phyloP scores from a whole-genome alignment of 2,329 filamentous ascomycete genomes.

The Fusarium sp. region DNA sequence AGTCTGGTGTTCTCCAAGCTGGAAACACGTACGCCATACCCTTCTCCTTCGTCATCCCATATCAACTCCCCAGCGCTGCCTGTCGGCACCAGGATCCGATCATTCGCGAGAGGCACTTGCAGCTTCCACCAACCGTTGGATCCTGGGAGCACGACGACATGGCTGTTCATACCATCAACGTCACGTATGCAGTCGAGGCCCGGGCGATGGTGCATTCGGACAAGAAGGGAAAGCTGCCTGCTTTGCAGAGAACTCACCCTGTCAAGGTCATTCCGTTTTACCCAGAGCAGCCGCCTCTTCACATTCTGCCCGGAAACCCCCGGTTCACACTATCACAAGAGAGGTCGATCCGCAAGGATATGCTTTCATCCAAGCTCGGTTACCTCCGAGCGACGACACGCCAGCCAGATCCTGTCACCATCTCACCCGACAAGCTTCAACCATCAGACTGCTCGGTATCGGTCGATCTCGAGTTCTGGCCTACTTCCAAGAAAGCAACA shows the following conservation, averaged over 20 bases:
- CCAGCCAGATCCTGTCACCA: constrained; percentile 25
- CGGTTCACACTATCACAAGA: constrained; percentile 23
- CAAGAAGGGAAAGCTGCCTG: background rate
- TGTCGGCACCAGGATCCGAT: constrained; percentile 22
- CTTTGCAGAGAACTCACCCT: constrained; percentile 2
- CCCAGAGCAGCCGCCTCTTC: constrained; percentile 30
- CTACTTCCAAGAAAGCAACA: constrained; percentile 11
- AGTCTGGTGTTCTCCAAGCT: constrained; percentile 5
- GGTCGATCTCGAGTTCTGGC: constrained; percentile 32
- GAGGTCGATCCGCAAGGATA: constrained; percentile 27
- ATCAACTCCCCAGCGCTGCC: constrained; percentile 26
- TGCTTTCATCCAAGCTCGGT: constrained; percentile 25
- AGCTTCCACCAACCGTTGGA: constrained; percentile 32
- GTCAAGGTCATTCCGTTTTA: constrained; percentile 32
- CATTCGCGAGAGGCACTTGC: constrained; percentile 24
- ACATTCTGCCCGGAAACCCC: constrained; percentile 12
- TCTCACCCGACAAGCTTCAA: constrained; percentile 27
- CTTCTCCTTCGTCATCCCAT: constrained; percentile 35
- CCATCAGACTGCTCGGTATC: constrained; percentile 9
- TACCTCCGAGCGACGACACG: constrained; percentile 16
- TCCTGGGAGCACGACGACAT: constrained; percentile 35
- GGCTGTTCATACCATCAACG: constrained; percentile 18
- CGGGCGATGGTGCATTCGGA: background rate
- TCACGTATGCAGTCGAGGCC: constrained; percentile 26
- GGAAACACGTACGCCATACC: constrained; percentile 19